Base-by-base conservation (phyloP, 2,329 filamentous ascomycete genomes). In the Zymoseptoria brevis region DNA sequence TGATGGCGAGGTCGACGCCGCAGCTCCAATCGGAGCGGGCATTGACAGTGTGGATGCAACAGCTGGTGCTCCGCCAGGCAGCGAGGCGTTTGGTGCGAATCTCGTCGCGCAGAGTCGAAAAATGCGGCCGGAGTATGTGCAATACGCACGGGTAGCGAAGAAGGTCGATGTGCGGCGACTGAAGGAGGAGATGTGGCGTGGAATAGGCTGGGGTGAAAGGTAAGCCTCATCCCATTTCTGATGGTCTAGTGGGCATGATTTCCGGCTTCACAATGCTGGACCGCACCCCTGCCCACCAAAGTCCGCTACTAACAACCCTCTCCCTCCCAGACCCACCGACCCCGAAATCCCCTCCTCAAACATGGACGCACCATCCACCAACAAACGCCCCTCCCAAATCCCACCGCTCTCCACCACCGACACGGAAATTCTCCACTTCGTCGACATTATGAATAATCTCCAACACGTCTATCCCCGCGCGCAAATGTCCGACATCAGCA, bases 401-500 rank as follows among this genome's bases (percentile, higher is more conserved):
- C 67, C 69, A 8, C 56, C 64, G 5, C 57, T 69, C 2, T 60
- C 63, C 2, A 52, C 57, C 24, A 63, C 67, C 41, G 80, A 83
- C 13, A 71, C 78, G 56, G 76, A 77, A 62, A 73, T 80, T 3
- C 81, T 96, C 65, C 91, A 88, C 68, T 99, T 99, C 75, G 97
- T 92, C 0, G 80, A 87, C 19, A 86, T 99, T 60, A 95, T 99
- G 85, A 95, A 96, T 72, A 87, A 87, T 62, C 78, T 99, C 53
- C 89, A 95, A 72, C 76, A 81, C 4, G 90, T 96, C 7, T 99
- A 99, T 70, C 87, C 91, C 9, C 88, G 89, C 73, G 82, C 89
- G 66, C 84, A 86, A 61, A 89, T 99, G 85, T 86, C 88, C 61
- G 94, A 99, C 74, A 97, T 99, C 69, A 96, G 91, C 41, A 99